phyloP scores from a whole-genome alignment of 2,329 filamentous ascomycete species.

The Pestalotiopsis sp. region DNA sequence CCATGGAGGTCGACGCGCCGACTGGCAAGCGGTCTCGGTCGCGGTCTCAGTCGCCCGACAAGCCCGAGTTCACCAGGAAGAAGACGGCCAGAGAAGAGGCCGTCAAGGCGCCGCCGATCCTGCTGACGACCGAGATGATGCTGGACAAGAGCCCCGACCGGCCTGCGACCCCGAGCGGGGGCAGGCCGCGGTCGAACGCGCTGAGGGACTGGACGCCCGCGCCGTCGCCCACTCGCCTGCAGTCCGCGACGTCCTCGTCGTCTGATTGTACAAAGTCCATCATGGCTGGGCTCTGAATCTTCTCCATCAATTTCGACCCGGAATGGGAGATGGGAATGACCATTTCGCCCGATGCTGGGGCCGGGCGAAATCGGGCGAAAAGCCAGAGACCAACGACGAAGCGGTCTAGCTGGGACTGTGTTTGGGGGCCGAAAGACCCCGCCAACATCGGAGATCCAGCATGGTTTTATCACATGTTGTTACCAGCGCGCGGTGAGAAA shows the following conservation, averaged over 20 bases:
- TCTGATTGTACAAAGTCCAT: not conserved
- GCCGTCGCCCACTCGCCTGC: not conserved
- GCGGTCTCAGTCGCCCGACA: slow-evolving; percentile 3
- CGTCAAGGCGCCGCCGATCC: slow-evolving; percentile 5
- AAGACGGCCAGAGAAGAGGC: slow-evolving; percentile 7
- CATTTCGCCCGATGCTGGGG: not conserved
- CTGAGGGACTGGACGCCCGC: slow-evolving; percentile 5
- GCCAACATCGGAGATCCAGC: not conserved
- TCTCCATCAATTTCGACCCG: not conserved
- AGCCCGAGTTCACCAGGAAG: slow-evolving; percentile 3
- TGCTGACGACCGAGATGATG: slow-evolving; percentile 8
- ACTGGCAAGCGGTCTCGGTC: slow-evolving; percentile 4
- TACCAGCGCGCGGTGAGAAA: not conserved
- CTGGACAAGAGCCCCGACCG: slow-evolving; percentile 6
- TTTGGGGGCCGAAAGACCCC: slow-evolving; percentile 3
- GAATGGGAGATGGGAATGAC: too few species aligned
- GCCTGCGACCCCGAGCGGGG: slow-evolving; percentile 4
- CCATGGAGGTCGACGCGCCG: slow-evolving; percentile 8
- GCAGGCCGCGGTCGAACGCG: slow-evolving; percentile 6
- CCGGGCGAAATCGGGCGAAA: not conserved
- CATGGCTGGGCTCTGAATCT: slow-evolving; percentile 8
- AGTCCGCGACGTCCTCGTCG: not conserved
- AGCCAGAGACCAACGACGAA: not conserved
- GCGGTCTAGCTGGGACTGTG: not conserved
- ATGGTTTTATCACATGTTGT: not conserved